Conservation (phyloP, 768 basidiomycete genomes). For the Podaxis carcinomalis region DNA sequence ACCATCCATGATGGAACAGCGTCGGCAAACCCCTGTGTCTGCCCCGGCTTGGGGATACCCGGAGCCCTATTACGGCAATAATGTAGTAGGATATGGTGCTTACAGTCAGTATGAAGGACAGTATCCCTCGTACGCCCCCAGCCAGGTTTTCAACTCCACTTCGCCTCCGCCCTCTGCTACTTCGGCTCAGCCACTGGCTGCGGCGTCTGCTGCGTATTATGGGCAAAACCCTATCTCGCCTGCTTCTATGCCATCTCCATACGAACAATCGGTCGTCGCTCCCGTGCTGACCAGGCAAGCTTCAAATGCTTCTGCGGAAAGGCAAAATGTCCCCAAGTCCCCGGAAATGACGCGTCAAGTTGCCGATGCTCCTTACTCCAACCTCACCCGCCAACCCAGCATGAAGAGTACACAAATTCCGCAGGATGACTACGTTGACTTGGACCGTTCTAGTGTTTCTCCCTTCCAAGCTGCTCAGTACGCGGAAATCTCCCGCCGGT, state of each 20-base stretch:
- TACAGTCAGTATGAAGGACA: conserved; percentile 10
- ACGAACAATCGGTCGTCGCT: conserved; percentile 14
- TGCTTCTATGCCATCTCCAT: conserved; percentile 13
- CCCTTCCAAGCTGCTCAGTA: conserved; percentile 77
- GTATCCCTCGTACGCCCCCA: conserved; percentile 30
- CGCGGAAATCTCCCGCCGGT: conserved; percentile 57
- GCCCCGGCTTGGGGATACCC: conserved; percentile 29
- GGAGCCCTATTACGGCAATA: conserved; percentile 12
- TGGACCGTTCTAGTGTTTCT: conserved; percentile 64
- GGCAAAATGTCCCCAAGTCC: conserved; percentile 12
- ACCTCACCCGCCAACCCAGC: conserved; percentile 16
- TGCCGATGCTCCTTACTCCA: conserved; percentile 16
- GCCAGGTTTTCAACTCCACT: conserved; percentile 26
- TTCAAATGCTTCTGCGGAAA: conserved; percentile 16
- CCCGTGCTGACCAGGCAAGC: conserved; percentile 15
- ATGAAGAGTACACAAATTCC: conserved; percentile 15
- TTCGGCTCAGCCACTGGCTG: conserved; percentile 19
- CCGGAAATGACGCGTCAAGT: conserved; percentile 18
- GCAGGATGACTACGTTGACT: conserved; percentile 53
- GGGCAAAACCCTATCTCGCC: conserved; percentile 12
- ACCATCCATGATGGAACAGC: conserved; percentile 61
- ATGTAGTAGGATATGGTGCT: conserved; percentile 18
- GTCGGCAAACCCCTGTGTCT: conserved; percentile 31
- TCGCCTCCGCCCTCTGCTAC: conserved; percentile 27
- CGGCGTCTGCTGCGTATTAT: conserved; percentile 23